A percentile compares a stretch with the other conserved stretches of the same genome.
Conservation (phyloP, 805 yeast species). For the Tetrapisispora phaffii region DNA sequence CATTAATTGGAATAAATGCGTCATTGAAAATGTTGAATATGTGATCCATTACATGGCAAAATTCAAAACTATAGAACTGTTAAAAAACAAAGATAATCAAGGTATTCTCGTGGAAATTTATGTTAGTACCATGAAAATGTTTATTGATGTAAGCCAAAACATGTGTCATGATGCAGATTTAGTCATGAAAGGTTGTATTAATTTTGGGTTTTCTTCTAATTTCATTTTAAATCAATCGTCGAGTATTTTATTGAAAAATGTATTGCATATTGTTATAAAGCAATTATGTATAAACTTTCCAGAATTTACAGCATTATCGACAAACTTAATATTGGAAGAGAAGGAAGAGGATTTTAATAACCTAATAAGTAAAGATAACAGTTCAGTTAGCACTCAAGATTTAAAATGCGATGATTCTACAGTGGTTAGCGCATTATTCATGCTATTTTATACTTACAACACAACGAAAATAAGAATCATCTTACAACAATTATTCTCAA, state of each 20-base stretch:
- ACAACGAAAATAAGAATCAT: not conserved
- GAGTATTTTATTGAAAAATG: not conserved
- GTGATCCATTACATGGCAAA: not conserved
- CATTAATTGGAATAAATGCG: not conserved
- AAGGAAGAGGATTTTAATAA: not conserved
- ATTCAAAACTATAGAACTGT: not conserved
- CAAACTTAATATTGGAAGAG: not conserved
- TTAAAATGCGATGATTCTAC: not conserved
- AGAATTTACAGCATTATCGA: not conserved
- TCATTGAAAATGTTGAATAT: not conserved
- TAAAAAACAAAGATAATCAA: slow-evolving; percentile 24
- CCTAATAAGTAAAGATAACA: too few species aligned
- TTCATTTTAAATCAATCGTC: slow-evolving; percentile 1
- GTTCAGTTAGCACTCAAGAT: too few species aligned
- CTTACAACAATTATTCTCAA: not conserved
- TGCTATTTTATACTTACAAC: not conserved
- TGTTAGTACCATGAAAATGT: slow-evolving; percentile 23
- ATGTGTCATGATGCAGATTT: slow-evolving; percentile 20
- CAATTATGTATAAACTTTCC: slow-evolving; percentile 16
- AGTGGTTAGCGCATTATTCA: not conserved
- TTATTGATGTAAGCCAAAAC: slow-evolving; percentile 22
- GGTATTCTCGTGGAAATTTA: slow-evolving; percentile 37
- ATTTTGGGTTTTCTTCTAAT: slow-evolving; percentile 20
- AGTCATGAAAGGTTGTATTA: slow-evolving; percentile 24
- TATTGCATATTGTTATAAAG: not conserved